Evolutionary conservation across 2,329 filamentous ascomycete genomes (phyloP), one percentile per base, ranked within the genome.

Genomic region (Fusarium verrucosum): DNA sequence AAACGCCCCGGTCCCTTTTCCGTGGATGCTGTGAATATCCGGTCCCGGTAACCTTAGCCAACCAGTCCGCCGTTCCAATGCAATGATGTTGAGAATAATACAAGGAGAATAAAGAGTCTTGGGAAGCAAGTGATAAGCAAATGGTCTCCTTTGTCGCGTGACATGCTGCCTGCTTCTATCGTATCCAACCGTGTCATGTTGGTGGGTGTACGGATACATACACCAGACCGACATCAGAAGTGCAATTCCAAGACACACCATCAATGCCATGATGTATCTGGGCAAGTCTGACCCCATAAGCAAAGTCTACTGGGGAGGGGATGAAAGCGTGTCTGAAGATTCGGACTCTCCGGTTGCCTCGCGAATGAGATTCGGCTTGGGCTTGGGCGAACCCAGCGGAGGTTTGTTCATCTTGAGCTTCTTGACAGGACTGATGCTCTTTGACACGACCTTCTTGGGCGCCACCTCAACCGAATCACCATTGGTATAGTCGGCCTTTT

Each of bases 321-420:
- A 86, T 1, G 85, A 87, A 58, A 85, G 72, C 0, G 83, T 83
- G 17, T 81, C 85, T 1, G 84, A 86, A 36, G 84, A 85, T 69
- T 87, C 85, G 16, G 84, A 86, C 61, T 82, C 82, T 37, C 76
- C 80, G 42, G 86, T 84, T 17, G 79, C 78, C 40, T 81, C 78
- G 40, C 79, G 79, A 17, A 81, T 81, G 60, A 79, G 81, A 69
- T 54, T 64, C 10, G 60, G 45, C 58, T 83, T 85, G 20, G 82
- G 81, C 23, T 81, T 77, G 5, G 83, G 80, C 10, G 83, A 81
- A 22, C 80, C 81, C 46, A 83, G 71, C 10, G 77, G 75, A 36
- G 83, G 81, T 71, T 85, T 71, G 49, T 78, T 72, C 16, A 75
- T 78, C 70, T 79, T 80, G 36, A 79, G 71, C 66, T 81, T 81